Percentiles rank a stretch among this genome's conserved stretches.
These are phyloP conservation scores for Coccinonectria pachysandricola DNA, from an alignment of 2,329 filamentous ascomycete species.

Conservation along the genomic window DNA sequence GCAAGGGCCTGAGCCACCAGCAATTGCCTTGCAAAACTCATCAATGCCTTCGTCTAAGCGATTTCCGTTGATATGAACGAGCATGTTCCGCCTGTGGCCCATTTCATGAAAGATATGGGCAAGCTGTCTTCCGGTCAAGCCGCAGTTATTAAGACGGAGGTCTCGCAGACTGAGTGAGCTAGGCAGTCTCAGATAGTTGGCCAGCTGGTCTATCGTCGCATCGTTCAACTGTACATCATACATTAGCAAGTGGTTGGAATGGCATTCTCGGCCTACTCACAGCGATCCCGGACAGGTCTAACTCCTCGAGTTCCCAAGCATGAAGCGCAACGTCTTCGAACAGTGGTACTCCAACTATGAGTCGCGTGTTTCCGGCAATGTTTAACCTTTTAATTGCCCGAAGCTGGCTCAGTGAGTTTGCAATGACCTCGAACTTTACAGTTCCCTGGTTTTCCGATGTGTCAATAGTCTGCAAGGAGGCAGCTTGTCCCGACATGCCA, in stretches of 20 bases:
- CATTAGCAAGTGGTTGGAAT: slow-evolving; percentile 5
- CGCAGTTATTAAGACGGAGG: slow-evolving; percentile 41
- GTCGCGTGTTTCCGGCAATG: slow-evolving; percentile 40
- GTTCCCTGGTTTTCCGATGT: slow-evolving; percentile 43
- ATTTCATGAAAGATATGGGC: slow-evolving; percentile 41
- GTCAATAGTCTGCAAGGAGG: slow-evolving; percentile 37
- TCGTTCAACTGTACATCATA: slow-evolving; percentile 30
- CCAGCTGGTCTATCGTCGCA: slow-evolving; percentile 36
- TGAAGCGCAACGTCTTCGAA: slow-evolving; percentile 34
- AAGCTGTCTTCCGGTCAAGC: slow-evolving; percentile 38
- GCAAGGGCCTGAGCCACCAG: slow-evolving; percentile 36
- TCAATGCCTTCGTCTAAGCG: slow-evolving; percentile 42
- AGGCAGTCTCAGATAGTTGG: slow-evolving; percentile 33
- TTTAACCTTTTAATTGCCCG: slow-evolving; percentile 36
- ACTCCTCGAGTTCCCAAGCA: slow-evolving; percentile 38
- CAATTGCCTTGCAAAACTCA: slow-evolving; percentile 38
- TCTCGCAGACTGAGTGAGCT: slow-evolving; percentile 32
- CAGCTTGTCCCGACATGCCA: slow-evolving; percentile 33
- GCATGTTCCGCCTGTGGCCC: slow-evolving; percentile 36
- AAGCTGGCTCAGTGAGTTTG: slow-evolving; percentile 33
- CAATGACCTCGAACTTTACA: slow-evolving; percentile 36
- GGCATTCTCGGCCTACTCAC: slow-evolving; percentile 20
- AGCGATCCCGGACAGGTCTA: slow-evolving; percentile 45
- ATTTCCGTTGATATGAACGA: slow-evolving; percentile 41
- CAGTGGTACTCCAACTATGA: slow-evolving; percentile 33